These are phyloP conservation scores for Cytospora piceae DNA, from an alignment of 2,329 filamentous ascomycete species.

Conservation along the genomic window DNA sequence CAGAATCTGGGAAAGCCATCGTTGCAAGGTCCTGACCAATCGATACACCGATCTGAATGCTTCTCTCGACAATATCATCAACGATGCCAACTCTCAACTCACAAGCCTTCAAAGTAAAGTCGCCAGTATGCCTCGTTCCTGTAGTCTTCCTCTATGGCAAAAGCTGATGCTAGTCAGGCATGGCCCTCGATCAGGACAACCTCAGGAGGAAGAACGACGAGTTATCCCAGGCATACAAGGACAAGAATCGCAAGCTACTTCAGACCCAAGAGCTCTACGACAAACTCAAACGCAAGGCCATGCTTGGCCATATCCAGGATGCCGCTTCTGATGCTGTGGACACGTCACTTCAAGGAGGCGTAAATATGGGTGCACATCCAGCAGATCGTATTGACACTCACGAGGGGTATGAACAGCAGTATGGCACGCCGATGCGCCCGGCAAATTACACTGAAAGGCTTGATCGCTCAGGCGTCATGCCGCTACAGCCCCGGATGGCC, in stretches of 20 bases:
- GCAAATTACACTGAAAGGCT: slow-evolving; percentile 8
- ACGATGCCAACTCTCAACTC: slow-evolving; percentile 76
- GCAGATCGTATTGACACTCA: neutral
- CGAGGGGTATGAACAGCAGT: slow-evolving; percentile 25
- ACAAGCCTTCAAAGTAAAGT: slow-evolving; percentile 67
- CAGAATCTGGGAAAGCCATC: slow-evolving; percentile 77
- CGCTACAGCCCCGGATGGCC: slow-evolving; percentile 11
- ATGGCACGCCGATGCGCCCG: slow-evolving; percentile 10
- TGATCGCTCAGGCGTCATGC: slow-evolving; percentile 2
- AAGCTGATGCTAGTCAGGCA: slow-evolving; percentile 42
- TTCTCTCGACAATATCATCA: slow-evolving; percentile 73
- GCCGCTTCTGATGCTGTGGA: slow-evolving; percentile 57
- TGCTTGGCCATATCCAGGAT: slow-evolving; percentile 58
- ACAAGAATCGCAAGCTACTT: slow-evolving; percentile 71
- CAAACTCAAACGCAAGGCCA: slow-evolving; percentile 59
- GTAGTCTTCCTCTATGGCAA: no score
- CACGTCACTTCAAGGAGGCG: slow-evolving; percentile 41
- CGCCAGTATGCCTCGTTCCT: slow-evolving; percentile 51
- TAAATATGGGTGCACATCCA: slow-evolving; percentile 30
- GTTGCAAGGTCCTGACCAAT: slow-evolving; percentile 71
- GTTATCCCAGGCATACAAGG: slow-evolving; percentile 65
- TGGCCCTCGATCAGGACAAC: slow-evolving; percentile 64
- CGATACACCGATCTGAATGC: slow-evolving; percentile 68
- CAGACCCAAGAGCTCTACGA: slow-evolving; percentile 70
- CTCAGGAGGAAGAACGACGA: slow-evolving; percentile 75